Percentiles rank a stretch among this genome's conserved stretches.
Evolutionary conservation across 176 grass and related monocot genomes (phyloP).

Genomic region (maize (Zea mays)): DNA sequence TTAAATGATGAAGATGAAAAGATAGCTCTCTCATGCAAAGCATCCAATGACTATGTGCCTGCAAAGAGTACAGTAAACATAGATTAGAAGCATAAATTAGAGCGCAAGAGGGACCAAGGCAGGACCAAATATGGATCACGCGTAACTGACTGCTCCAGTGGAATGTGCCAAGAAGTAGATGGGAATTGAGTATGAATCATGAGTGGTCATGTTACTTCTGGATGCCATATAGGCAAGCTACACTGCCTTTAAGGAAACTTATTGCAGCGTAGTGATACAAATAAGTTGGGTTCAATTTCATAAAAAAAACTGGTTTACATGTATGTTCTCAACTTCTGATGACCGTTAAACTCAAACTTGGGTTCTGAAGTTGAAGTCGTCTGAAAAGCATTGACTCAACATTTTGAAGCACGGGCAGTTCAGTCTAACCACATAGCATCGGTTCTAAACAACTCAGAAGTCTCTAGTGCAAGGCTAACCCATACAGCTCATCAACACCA

Average conservation of each 20-base stretch:
- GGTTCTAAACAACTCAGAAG: background rate
- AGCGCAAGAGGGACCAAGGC: too few species aligned
- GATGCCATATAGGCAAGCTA: background rate
- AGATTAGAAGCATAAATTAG: too few species aligned
- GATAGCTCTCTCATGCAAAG: too few species aligned
- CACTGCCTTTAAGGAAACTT: slow-evolving; percentile 29
- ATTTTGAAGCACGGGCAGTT: background rate
- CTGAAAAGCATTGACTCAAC: background rate
- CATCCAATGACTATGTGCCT: too few species aligned
- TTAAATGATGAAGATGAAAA: too few species aligned
- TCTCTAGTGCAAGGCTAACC: background rate
- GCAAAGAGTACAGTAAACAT: too few species aligned
- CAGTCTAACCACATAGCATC: background rate
- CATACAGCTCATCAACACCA: background rate
- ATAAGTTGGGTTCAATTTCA: background rate
- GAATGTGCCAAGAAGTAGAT: background rate
- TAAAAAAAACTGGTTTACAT: background rate
- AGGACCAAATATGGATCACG: background rate
- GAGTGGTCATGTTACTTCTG: slow-evolving; percentile 19
- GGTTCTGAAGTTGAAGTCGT: background rate
- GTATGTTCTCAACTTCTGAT: background rate
- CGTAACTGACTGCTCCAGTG: slow-evolving; percentile 3
- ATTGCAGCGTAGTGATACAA: background rate
- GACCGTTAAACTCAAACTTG: background rate
- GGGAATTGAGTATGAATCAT: background rate